Base-by-base conservation (phyloP, 2,329 filamentous ascomycete species). In the Monosporascus sp. region DNA sequence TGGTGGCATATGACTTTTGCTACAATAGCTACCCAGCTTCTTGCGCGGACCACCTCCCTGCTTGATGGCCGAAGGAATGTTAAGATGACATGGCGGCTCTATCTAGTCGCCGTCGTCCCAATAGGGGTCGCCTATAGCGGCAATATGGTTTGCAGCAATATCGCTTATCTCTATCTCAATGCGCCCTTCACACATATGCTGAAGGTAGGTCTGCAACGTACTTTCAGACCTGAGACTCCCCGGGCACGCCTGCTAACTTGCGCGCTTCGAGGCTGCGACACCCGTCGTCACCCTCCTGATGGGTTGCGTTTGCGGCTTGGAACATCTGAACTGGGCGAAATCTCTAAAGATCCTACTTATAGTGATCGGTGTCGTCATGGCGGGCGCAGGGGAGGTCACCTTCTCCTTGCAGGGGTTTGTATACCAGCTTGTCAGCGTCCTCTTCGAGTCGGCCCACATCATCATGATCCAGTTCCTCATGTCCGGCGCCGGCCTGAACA, bases 401-500 rank as follows among this genome's bases (percentile, higher is more conserved):
- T 89, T 90, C 70, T 83, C 83, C 61, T 73, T 84, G 73, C 64
- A 82, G 41, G 85, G 85, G 47, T 84, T 88, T 70, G 57, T 85
- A 36, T 87, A 81, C 73, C 90, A 94, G 74, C 69, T 87, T 51
- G 86, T 80, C 55, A 90, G 89, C 59, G 89, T 92, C 61, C 69
- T 87, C 49, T 93, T 92, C 66, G 90, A 95, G 75, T 89, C 90
- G 45, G 80, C 89, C 57, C 86, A 90, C 56, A 76, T 94, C 58
- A 86, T 91, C 73, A 90, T 95, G 88, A 89, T 94, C 53, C 87
- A 95, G 74, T 84, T 87, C 56, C 79, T 96, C 63, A 82, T 96
- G 50, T 89, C 85, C 66, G 85, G 81, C 36, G 81, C 87, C 49
- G 88, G 91, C 45, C 70, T 88, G 75, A 90, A 90, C 77, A 94